phyloP scores from a whole-genome alignment of 2,329 filamentous ascomycete genomes.

The Truncatella angustata region DNA sequence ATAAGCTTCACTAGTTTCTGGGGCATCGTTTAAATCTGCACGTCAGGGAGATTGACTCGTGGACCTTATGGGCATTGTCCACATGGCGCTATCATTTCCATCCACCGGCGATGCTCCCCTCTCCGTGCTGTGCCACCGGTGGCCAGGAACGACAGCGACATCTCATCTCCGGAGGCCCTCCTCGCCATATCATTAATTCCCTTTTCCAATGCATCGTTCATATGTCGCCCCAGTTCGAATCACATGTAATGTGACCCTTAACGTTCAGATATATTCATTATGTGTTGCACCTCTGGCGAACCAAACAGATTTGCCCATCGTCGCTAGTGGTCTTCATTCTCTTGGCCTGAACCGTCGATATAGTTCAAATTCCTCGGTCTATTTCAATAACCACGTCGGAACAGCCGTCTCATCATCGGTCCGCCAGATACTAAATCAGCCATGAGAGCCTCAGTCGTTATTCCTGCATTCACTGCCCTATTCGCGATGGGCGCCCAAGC shows the following conservation, averaged over 20 bases:
- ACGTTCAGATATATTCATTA: not conserved
- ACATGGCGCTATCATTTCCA: not conserved
- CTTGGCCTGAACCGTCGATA: not conserved
- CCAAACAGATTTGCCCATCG: not conserved
- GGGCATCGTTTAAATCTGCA: not conserved
- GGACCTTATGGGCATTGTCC: not conserved
- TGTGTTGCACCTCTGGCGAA: not conserved
- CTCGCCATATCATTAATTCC: not conserved
- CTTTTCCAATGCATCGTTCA: not conserved
- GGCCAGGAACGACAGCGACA: not conserved
- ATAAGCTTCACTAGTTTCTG: not conserved
- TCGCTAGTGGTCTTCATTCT: constrained; percentile 3
- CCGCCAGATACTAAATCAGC: not conserved
- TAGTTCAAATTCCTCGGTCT: not conserved
- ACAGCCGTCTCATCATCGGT: not conserved
- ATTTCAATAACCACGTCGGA: too few relatives aligned
- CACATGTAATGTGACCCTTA: not conserved
- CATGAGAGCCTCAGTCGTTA: not conserved
- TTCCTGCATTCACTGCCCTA: not conserved
- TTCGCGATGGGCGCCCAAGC: not conserved
- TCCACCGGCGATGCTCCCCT: not conserved
- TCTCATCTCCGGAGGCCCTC: not conserved
- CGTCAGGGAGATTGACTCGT: not conserved
- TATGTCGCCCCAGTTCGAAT: not conserved
- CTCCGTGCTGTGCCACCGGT: not conserved